A percentile compares a stretch with the other conserved stretches of the same genome.
These are phyloP conservation scores for Rhypophila decipiens DNA, from an alignment of 495 filamentous ascomycete species.

Conservation along the genomic window DNA sequence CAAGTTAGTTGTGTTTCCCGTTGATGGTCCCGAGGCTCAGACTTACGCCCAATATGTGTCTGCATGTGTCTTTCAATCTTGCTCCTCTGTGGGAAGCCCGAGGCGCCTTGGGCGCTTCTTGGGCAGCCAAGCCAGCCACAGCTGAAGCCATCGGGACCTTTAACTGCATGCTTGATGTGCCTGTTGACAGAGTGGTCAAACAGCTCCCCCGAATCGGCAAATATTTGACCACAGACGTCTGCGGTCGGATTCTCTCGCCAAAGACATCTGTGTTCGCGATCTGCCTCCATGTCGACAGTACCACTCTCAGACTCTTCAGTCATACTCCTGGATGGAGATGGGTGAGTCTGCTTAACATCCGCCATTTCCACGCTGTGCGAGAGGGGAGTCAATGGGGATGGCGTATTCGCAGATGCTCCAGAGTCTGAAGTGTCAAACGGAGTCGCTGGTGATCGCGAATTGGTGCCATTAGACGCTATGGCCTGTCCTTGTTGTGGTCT, in stretches of 20 bases:
- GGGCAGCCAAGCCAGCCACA: slow-evolving; percentile 32
- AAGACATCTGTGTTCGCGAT: slow-evolving; percentile 23
- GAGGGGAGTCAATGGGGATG: slow-evolving; percentile 22
- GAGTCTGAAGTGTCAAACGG: slow-evolving; percentile 24
- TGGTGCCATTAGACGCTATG: slow-evolving; percentile 12
- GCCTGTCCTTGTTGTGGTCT: background rate
- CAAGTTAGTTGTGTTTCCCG: slow-evolving; percentile 1
- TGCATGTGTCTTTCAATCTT: slow-evolving; percentile 60
- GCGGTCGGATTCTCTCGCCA: slow-evolving; percentile 22
- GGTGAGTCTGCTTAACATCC: slow-evolving; percentile 8
- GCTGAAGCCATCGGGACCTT: slow-evolving; percentile 24
- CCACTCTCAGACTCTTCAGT: slow-evolving; percentile 10
- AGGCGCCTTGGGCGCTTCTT: slow-evolving; percentile 32
- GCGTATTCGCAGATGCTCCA: slow-evolving; percentile 17
- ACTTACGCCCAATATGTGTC: slow-evolving; percentile 57
- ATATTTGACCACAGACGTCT: slow-evolving; percentile 19
- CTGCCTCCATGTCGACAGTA: slow-evolving; percentile 1
- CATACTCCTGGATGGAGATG: slow-evolving; percentile 9
- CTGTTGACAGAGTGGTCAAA: slow-evolving; percentile 21
- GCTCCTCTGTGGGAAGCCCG: slow-evolving; percentile 49
- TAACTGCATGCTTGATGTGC: slow-evolving; percentile 26
- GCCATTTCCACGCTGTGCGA: slow-evolving; percentile 18
- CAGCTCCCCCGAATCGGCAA: slow-evolving; percentile 21
- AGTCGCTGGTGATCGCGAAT: slow-evolving; percentile 18
- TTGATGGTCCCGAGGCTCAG: background rate